phyloP scores from a whole-genome alignment of 1,284 basidiomycete species.

The Fomitopsis palustris region DNA sequence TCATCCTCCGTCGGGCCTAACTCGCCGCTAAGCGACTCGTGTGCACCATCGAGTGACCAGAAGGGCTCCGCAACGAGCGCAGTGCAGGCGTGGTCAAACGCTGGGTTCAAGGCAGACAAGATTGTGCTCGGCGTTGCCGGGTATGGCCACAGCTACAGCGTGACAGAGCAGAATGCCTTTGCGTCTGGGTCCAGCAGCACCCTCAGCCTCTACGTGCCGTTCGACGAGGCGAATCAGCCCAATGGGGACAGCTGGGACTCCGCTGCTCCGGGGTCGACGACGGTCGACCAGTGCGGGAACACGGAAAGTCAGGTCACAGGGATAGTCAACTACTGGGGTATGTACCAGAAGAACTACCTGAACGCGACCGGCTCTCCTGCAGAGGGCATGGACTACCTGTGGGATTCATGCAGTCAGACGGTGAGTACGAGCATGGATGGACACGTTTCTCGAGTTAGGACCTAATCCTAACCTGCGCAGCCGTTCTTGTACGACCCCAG shows the following conservation, averaged over 20 bases:
- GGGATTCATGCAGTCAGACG: constrained; percentile 46
- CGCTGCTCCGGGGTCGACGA: constrained; percentile 16
- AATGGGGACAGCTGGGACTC: constrained; percentile 41
- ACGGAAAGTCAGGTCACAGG: constrained; percentile 31
- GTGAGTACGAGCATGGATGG: constrained; percentile 27
- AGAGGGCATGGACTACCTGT: constrained; percentile 37
- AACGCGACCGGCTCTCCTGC: constrained; percentile 32
- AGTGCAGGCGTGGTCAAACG: constrained; percentile 57
- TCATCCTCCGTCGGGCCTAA: constrained; percentile 55
- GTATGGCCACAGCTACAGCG: constrained; percentile 48
- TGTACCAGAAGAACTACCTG: constrained; percentile 37
- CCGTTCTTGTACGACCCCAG: constrained; percentile 44
- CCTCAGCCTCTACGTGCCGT: constrained; percentile 35
- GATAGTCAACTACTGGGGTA: constrained; percentile 38
- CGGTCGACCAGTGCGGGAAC: constrained; percentile 38
- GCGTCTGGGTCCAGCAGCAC: constrained; percentile 13
- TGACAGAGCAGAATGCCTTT: constrained; percentile 31
- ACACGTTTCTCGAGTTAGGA: not conserved
- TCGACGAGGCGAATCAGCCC: constrained; percentile 34
- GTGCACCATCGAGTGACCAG: constrained; percentile 48
- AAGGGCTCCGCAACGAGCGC: constrained; percentile 61
- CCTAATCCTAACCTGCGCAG: constrained; percentile 20
- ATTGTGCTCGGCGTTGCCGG: constrained; percentile 65
- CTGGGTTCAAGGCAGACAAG: constrained; percentile 60
- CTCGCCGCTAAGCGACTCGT: constrained; percentile 62